Conservation (phyloP, 2,329 filamentous ascomycete genomes). For the Chaetomium olivaceum region DNA sequence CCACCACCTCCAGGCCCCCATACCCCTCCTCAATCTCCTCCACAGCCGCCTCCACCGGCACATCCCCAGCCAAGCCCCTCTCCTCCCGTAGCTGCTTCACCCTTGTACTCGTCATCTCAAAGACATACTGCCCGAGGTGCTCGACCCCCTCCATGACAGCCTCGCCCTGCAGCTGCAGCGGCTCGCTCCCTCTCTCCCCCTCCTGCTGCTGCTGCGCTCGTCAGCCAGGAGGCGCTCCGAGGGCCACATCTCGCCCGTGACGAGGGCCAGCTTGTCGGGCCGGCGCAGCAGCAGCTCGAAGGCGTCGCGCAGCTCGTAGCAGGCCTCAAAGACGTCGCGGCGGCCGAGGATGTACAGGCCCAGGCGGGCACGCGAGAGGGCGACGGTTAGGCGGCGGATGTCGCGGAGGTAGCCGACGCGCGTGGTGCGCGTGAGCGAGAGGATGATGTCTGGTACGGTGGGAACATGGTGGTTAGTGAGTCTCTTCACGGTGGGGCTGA, state of each 20-base stretch:
- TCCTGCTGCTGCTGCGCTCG: slow-evolving; percentile 41
- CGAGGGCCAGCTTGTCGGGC: slow-evolving; percentile 78
- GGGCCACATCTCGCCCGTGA: slow-evolving; percentile 85
- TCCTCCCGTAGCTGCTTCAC: slow-evolving; percentile 51
- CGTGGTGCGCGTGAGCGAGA: slow-evolving; percentile 87
- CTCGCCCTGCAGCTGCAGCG: slow-evolving; percentile 50
- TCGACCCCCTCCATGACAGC: slow-evolving; percentile 87
- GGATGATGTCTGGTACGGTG: slow-evolving; percentile 72
- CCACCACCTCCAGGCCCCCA: slow-evolving; percentile 32
- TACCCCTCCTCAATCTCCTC: slow-evolving; percentile 34
- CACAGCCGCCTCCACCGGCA: slow-evolving; percentile 32
- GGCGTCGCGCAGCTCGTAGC: slow-evolving; percentile 82
- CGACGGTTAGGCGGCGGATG: slow-evolving; percentile 89
- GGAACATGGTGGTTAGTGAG: background rate
- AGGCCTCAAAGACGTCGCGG: slow-evolving; percentile 82
- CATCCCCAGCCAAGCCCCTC: slow-evolving; percentile 36
- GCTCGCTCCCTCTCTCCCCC: slow-evolving; percentile 44
- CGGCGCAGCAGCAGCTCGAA: slow-evolving; percentile 76
- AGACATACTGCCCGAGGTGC: slow-evolving; percentile 94
- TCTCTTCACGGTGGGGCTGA: background rate
- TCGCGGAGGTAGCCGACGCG: slow-evolving; percentile 91
- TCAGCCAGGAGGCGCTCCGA: slow-evolving; percentile 49
- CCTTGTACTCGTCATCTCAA: slow-evolving; percentile 80
- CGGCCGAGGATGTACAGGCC: slow-evolving; percentile 92
- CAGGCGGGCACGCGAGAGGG: slow-evolving; percentile 85